phyloP scores from a whole-genome alignment of 176 grass and related monocot genomes.

The Sorghum bicolor region DNA sequence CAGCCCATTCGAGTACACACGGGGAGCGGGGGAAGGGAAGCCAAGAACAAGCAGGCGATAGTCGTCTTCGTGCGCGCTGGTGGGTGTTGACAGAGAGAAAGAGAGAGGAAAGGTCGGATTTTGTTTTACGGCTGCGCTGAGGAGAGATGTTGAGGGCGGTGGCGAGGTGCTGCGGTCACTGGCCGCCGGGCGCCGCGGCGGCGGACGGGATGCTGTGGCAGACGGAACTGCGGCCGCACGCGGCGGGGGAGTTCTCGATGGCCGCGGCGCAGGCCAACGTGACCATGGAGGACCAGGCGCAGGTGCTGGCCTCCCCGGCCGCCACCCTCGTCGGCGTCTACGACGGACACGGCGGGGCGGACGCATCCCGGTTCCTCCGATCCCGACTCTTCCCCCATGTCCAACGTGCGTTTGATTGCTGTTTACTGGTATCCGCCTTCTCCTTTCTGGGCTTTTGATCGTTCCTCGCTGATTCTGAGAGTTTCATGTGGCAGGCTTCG shows the following conservation, averaged over 20 bases:
- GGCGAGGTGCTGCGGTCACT: constrained; percentile 63
- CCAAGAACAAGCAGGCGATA: not conserved
- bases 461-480: not conserved
- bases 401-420: constrained; percentile 42
- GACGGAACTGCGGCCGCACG: constrained; percentile 75
- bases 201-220: constrained; percentile 85
- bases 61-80: not conserved
- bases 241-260: constrained; percentile 90
- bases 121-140: not conserved
- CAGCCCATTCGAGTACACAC: not conserved
- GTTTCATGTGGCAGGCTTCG: constrained; percentile 38
- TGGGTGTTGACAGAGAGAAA: not conserved
- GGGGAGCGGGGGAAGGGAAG: not conserved
- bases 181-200: constrained; percentile 46
- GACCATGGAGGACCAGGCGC: constrained; percentile 81
- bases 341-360: constrained; percentile 78
- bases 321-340: constrained; percentile 75
- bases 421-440: not conserved
- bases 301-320: constrained; percentile 75
- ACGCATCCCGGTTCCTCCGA: constrained; percentile 74
- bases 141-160: constrained; percentile 38
- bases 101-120: constrained; percentile 11
- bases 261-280: constrained; percentile 83
- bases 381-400: constrained; percentile 62
- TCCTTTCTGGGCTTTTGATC: not conserved